Base-by-base conservation (phyloP, 2,329 filamentous ascomycete genomes). In the Talaromyces sp. region DNA sequence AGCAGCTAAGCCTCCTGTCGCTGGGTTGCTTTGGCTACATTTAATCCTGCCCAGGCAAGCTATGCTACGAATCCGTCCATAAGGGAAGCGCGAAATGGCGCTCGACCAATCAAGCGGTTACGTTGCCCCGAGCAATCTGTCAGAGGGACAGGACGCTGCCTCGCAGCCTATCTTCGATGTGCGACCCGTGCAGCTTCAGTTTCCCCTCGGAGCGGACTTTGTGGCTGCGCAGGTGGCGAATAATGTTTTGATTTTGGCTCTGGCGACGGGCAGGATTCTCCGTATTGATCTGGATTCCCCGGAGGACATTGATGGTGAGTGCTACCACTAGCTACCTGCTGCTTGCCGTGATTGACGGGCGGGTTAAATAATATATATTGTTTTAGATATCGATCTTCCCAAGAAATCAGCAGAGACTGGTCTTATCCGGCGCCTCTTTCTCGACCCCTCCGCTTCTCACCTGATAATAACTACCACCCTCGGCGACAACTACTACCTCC, bases 401-500 rank as follows among this genome's bases (percentile, higher is more conserved):
- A 96, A 96, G 79, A 95, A 93, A 70, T 86, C 91, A 17, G 89
- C 91, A 41, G 93, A 99, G 74, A 85, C 95, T 62, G 95, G 95
- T 66, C 85, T 96, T 57, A 98, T 99, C 71, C 88, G 90, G 67
- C 91, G 90, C 79, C 91, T 99, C 85, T 99, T 99, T 78, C 89
- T 99, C 71, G 95, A 99, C 71, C 93, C 95, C 29, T 96, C 93
- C 11, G 95, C 95, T 29, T 97, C 92, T 6, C 95, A 99, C 78
- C 82, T 99, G 29, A 85, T 99, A 65, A 87, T 99, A 67, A 92
- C 89, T 72, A 99, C 95, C 3, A 89, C 91, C 5, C 85, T 92
- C 46, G 92, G 92, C 72, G 95, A 99, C 76, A 98, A 96, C 78
- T 99, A 93, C 80, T 99, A 99, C 76, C 89, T 99, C 10, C 95